Base-by-base conservation (phyloP, 352 stramenopile genomes). In the Globisporangium nodosum region DNA sequence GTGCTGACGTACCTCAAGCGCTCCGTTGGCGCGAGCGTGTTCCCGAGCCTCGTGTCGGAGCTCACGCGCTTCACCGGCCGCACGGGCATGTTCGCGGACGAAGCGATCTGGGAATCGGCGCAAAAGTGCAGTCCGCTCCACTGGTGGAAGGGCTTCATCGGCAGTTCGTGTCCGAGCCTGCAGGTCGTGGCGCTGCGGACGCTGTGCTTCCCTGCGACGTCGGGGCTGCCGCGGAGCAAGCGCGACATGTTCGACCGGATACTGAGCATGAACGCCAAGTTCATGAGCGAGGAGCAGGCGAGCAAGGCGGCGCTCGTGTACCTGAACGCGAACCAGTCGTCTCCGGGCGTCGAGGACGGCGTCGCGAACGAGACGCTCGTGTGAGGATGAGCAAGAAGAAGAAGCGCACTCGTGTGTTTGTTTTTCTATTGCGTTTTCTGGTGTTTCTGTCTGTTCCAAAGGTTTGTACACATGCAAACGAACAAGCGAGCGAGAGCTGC, bases 61-160 rank as follows among this genome's bases (percentile, higher is more conserved):
- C 67, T 91, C 53, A 88, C 78, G 43, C 71, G 76, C 33, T 91
- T 85, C 56, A 88, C 78, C 12, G 77, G 71, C 18, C 73, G 71
- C 35, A 69, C 67, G 30, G 78, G 75, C 7, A 66, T 91, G 54
- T 91, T 91, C 59, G 74, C 75, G 1, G 81, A 91, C 63, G 81
- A 91, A 46, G 68, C 81, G 8, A 78, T 91, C 43, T 88, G 78
- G 81, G 81, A 86, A 30, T 88, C 78, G 13, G 81, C 78, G 3
- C 76, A 87, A 31, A 85, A 89, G 39, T 87, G 77, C 63, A 85
- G 76, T 54, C 81, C 76, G 2, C 61, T 89, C 62, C 70, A 87
- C 52, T 91, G 78, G 78, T 91, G 78, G 78, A 89, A 88, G 48
- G 78, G 76, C n/a, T 89, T 91, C 39, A 88, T 91, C 63, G 81